Evolutionary conservation across 495 filamentous ascomycete species (phyloP).

Genomic region (Aspergillus baeticus): DNA sequence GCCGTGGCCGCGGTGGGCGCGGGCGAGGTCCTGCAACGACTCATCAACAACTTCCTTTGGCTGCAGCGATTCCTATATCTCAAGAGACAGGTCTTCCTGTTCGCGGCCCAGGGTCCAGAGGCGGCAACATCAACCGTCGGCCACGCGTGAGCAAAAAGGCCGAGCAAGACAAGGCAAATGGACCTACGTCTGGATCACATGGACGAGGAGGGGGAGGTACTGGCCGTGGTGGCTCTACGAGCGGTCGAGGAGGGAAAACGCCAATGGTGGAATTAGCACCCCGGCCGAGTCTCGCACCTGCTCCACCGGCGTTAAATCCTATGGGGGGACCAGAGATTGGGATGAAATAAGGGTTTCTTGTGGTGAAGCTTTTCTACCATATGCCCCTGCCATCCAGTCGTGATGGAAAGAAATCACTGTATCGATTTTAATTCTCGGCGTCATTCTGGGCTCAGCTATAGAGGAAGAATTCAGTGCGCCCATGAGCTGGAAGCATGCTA

Average conservation of each 20-base stretch:
- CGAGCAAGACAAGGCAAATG: slow-evolving; percentile 65
- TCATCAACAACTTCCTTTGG: slow-evolving; percentile 38
- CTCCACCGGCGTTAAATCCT: slow-evolving; percentile 28
- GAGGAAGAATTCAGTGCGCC: background rate
- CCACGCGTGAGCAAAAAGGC: slow-evolving; percentile 74
- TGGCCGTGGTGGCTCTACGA: slow-evolving; percentile 34
- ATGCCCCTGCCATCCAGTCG: background rate
- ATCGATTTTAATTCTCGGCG: background rate
- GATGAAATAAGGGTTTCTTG: slow-evolving; percentile 24
- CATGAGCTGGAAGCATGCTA: background rate
- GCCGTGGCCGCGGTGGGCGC: slow-evolving; percentile 62
- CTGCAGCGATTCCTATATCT: slow-evolving; percentile 41
- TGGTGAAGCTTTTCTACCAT: background rate
- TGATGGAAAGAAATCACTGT: background rate
- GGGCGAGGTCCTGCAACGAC: slow-evolving; percentile 41
- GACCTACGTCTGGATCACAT: slow-evolving; percentile 20
- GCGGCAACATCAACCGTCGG: slow-evolving; percentile 73
- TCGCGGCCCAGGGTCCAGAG: slow-evolving; percentile 74
- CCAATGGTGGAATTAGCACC: slow-evolving; percentile 35
- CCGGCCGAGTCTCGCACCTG: slow-evolving; percentile 22
- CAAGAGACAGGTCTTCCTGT: slow-evolving; percentile 51
- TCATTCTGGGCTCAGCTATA: background rate
- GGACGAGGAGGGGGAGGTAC: slow-evolving; percentile 29
- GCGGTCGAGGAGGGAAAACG: slow-evolving; percentile 30
- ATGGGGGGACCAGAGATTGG: slow-evolving; percentile 29